Base-by-base conservation (phyloP, 2,329 filamentous ascomycete genomes). In the Claviceps maximensis region DNA sequence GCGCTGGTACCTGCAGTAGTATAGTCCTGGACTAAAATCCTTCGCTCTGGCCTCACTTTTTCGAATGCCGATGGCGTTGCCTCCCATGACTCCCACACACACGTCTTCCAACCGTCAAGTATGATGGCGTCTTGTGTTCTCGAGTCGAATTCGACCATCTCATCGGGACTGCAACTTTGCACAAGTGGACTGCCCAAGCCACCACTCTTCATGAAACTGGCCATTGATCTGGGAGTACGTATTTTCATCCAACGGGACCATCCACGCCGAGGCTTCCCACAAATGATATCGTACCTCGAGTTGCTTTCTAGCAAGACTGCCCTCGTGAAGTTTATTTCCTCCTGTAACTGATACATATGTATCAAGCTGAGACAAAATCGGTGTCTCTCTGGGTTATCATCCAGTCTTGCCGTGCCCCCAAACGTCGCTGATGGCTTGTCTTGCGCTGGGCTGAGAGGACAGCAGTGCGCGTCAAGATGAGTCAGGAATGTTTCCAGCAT, bases 141-240 rank as follows among this genome's bases (percentile, higher is more conserved):
- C 5, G 42, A 27, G 10, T 54, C 49, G 21, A n/a, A n/a, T 25
- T 25, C 42, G 13, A 3, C 38, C 12, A 31, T 36, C 13, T 65
- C 58, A 7, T 61, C 57, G 10, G 58, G 44, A 3, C 47, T 21
- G 17, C 58, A 55, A 2, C 52, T 50, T 7, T 60, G 58, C 0
- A 50, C 44, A 5, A 66, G 50, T 0, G 60, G 59, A 27, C 63
- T 66, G 7, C 59, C 56, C 5, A 55, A 46, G 1, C 63, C 59
- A 2, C 31, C 49, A 47, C 58, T 63, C 46, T 56, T 59, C 59
- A 60, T 60, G 12, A 61, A 25, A 0, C 4, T 10, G 0, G 51
- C 41, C 0, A 50, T 31, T 13, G 54, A 50, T 21, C 31, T 55
- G 6, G 36, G 23, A 3, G 19, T 1, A 47, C 15, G 1, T 44